A percentile compares a stretch with the other conserved stretches of the same genome.
These are phyloP conservation scores for Tuber borchii DNA, from an alignment of 495 filamentous ascomycete genomes.

Conservation along the genomic window DNA sequence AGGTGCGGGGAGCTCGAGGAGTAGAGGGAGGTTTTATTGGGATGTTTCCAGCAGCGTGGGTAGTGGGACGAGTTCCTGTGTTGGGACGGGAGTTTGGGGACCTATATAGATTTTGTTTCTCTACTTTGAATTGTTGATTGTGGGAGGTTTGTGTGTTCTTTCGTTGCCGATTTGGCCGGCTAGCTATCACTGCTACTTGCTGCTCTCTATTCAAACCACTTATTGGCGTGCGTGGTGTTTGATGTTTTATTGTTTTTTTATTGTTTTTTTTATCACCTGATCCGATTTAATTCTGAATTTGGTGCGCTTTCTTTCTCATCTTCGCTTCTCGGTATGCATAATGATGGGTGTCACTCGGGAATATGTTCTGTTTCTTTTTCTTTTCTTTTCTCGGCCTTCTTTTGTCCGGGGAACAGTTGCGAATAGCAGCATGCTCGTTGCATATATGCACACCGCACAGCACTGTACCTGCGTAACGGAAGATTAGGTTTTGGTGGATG, in stretches of 20 bases:
- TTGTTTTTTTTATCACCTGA: neutral
- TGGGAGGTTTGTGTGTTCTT: neutral
- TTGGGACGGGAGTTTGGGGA: slow-evolving; percentile 53
- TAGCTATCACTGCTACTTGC: neutral
- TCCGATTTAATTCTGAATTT: slow-evolving; percentile 10
- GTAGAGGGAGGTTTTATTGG: slow-evolving; percentile 51
- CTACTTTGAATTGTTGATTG: neutral
- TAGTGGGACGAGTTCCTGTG: slow-evolving; percentile 49
- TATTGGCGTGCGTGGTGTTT: slow-evolving; percentile 2
- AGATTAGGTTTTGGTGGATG: neutral
- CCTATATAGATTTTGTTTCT: slow-evolving; percentile 39
- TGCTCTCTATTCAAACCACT: neutral
- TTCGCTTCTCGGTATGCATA: neutral
- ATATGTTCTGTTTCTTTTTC: slow-evolving; percentile 10
- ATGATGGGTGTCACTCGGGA: neutral
- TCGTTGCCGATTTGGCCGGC: neutral
- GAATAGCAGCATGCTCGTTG: neutral
- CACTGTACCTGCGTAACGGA: neutral
- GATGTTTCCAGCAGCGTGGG: slow-evolving; percentile 60
- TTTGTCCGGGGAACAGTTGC: neutral
- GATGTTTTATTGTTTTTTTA: slow-evolving; percentile 7
- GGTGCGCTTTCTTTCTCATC: slow-evolving; percentile 4
- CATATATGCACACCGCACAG: neutral
- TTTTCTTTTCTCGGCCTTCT: neutral
- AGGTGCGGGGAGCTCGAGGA: slow-evolving; percentile 43